A percentile compares a stretch with the other conserved stretches of the same genome.
Conservation (phyloP, 768 basidiomycete genomes). For the Pulveroboletus sp. region DNA sequence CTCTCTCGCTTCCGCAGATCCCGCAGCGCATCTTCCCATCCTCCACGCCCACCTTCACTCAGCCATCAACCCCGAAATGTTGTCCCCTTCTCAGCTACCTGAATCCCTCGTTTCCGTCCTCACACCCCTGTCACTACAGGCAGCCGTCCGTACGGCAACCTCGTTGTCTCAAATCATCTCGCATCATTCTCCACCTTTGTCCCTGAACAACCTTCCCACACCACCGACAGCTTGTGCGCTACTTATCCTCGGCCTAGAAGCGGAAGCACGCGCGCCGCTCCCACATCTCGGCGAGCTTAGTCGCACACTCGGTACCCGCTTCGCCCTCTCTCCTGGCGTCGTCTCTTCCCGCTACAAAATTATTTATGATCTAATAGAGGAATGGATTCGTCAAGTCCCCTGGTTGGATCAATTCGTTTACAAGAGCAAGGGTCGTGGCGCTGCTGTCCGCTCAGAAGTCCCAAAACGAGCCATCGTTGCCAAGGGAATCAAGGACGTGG, state of each 20-base stretch:
- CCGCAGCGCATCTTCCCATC: conserved; percentile 54
- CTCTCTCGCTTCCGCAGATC: conserved; percentile 52
- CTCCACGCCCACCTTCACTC: conserved; percentile 54
- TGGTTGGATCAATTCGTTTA: conserved; percentile 64
- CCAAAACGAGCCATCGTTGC: conserved; percentile 65
- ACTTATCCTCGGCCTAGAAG: conserved; percentile 69
- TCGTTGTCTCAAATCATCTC: conserved; percentile 42
- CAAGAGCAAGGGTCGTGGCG: conserved; percentile 30
- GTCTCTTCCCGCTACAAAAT: conserved; percentile 70
- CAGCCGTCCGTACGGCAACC: conserved; percentile 42
- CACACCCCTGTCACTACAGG: conserved; percentile 38
- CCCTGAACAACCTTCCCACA: conserved; percentile 41
- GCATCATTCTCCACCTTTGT: conserved; percentile 38
- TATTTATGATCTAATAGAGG: conserved; percentile 57
- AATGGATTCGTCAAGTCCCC: conserved; percentile 63
- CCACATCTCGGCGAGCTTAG: conserved; percentile 56
- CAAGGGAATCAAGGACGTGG: conserved; percentile 64
- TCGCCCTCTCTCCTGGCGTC: conserved; percentile 48
- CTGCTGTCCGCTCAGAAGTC: conserved; percentile 53
- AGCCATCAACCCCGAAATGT: conserved; percentile 31
- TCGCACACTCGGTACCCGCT: conserved; percentile 50
- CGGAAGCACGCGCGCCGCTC: conserved; percentile 51
- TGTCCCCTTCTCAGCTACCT: conserved; percentile 30
- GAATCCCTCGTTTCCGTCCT: conserved; percentile 35
- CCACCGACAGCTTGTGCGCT: conserved; percentile 64